Evolutionary conservation across 2,329 filamentous ascomycete genomes (phyloP), one percentile per base, ranked within the genome.

Genomic region (Alternaria postmessia): DNA sequence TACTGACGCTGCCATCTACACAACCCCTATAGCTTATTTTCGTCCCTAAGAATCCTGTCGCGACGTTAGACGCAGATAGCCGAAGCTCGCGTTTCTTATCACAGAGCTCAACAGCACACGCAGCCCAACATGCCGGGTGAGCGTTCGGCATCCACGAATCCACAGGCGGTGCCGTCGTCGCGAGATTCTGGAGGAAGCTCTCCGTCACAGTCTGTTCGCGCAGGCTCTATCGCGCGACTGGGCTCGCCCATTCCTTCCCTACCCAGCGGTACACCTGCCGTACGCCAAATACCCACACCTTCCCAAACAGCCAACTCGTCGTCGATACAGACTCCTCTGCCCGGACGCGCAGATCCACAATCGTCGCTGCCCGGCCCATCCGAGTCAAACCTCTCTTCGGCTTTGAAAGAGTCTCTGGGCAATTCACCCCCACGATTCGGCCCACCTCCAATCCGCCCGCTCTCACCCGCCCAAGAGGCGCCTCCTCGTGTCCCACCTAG

Each of bases 321-420:
- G 66, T 72, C 70, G 72, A 73, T 67, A 65, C 79, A 88, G 58
- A 85, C 88, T 39, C 89, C 91, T 38, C 84, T 96, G 38, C 84
- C 89, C 8, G 89, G 87, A 60, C 85, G 86, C 54, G 87, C 78
- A 61, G 82, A 81, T 65, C 78, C 78, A 57, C 76, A 83, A 65
- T 86, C 87, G 22, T 90, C 87, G 51, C 80, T 88, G 7, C 87
- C 89, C 7, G 93, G 92, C 0, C 93, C 93, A 7, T 93, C 93
- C 24, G 87, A 93, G 49, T 97, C 94, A 26, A 94, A 93, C 62
- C 86, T 98, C 55, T 93, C 94, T 36, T 91, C 92, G 26, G 94
- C 93, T n/a, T 82, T 97, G 64, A 91, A 91, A 61, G 89, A 90
- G 69, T 91, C 89, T 11, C 81, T 91, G 38, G 90, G 89, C 63